Evolutionary conservation across 768 basidiomycete species (phyloP), one percentile per base, ranked within the genome.

Genomic region (Lentinus brumalis): DNA sequence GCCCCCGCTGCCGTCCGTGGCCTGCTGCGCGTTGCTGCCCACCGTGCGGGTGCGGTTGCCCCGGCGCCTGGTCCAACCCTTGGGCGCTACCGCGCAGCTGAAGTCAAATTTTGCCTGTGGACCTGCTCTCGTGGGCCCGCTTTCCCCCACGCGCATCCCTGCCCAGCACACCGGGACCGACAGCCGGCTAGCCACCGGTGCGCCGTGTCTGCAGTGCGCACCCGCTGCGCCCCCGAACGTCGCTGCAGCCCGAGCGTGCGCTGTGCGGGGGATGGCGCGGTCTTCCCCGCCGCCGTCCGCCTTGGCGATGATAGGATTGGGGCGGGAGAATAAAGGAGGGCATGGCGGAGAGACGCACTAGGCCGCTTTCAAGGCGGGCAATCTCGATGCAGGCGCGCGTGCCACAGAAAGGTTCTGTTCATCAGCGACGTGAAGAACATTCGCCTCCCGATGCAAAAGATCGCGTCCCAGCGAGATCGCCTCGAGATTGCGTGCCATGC

Each of bases 381-480:
- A 55, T 55, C 53, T 55, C 52, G 52, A 53, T 53, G 16, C 11
- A n/a, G 6, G 50, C 50, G 16, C 30, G 31, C 9, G 12, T 38
- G 32, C 52, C 38, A 14, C 35, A n/a, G 39, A 18, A 29, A 42
- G n/a, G 53, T 45, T 55, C 53, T 55, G 53, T 42, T 42, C 53
- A 55, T 55, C 53, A 44, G 31, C 18, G 30, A 44, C 39, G 30
- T 31, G 53, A 53, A 41, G 50, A 53, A 53, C 52, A 26, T 53
- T 53, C 52, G 21, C 29, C 21, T 18, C 46, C 46, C 46, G 46
- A 49, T 45, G 14, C 44, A 45, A 21, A 16, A 4, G 46, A 49
- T 49, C 46, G 21, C 11, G 35, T 35, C 6, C 35, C 35, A 35
- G 35, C 46, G 9, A 21, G 50, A 32, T 51, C 39, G 38, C 18